phyloP scores from a whole-genome alignment of 495 filamentous ascomycete genomes.

The Aspergillus olivimuriae region DNA sequence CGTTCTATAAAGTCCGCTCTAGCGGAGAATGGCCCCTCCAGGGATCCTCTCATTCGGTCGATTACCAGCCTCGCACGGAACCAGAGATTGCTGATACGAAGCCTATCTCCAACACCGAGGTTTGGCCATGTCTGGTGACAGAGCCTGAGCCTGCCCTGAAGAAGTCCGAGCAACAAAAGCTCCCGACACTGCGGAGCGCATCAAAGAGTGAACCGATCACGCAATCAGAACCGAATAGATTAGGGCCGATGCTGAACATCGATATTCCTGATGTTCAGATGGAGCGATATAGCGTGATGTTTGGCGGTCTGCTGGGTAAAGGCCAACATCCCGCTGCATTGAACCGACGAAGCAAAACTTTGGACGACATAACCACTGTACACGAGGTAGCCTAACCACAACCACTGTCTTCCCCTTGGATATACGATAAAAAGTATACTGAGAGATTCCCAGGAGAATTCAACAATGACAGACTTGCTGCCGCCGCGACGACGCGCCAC shows the following conservation, averaged over 20 bases:
- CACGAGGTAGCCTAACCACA: constrained; percentile 26
- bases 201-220: constrained; percentile 1
- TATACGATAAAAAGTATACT: background rate
- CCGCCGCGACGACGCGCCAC: constrained; percentile 45
- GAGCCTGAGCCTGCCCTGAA: constrained; percentile 10
- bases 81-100: constrained; percentile 2
- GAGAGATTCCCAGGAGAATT: constrained; percentile 1
- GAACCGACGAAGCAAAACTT: constrained; percentile 60
- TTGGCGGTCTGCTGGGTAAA: constrained; percentile 62
- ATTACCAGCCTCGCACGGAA: constrained; percentile 9
- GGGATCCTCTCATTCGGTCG: constrained; percentile 15
- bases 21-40: constrained; percentile 9
- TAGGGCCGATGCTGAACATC: constrained; percentile 51
- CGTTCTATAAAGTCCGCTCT: constrained; percentile 16
- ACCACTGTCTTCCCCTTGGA: too few relatives aligned
- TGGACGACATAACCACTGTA: constrained; percentile 53
- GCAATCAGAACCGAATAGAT: constrained; percentile 5
- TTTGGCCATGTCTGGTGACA: constrained; percentile 26
- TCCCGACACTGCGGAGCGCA: background rate
- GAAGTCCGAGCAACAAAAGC: constrained; percentile 3
- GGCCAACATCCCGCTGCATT: constrained; percentile 46
- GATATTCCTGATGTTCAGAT: constrained; percentile 75
- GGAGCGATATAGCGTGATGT: constrained; percentile 95
- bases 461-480: constrained; percentile 6
- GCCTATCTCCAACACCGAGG: constrained; percentile 17